Evolutionary conservation across 2,329 filamentous ascomycete species (phyloP).

Genomic region (Colletotrichum lentis): DNA sequence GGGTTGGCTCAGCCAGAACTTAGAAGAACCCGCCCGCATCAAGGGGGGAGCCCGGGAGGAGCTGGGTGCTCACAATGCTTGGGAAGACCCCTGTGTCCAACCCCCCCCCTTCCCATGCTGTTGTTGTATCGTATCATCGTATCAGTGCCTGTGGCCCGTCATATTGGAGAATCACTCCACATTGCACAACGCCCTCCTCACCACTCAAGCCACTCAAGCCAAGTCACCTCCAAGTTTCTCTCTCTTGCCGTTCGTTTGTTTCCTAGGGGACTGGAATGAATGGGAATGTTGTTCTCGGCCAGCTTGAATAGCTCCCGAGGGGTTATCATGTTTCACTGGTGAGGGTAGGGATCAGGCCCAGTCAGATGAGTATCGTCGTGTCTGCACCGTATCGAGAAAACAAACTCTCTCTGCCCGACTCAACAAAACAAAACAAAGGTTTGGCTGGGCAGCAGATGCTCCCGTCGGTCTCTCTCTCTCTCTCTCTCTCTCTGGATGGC

Average conservation of each 20-base stretch:
- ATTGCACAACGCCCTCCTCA: too few relatives aligned
- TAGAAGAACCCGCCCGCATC: too few relatives aligned
- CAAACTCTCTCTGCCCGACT: neutral
- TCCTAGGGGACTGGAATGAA: too few relatives aligned
- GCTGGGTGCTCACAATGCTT: neutral
- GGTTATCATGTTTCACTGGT: neutral
- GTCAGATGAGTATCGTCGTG: neutral
- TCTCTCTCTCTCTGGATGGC: too few relatives aligned
- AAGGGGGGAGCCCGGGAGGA: too few relatives aligned
- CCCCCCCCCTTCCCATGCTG: too few relatives aligned
- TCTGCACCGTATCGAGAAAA: neutral
- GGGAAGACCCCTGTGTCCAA: neutral
- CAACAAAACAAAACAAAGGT: neutral
- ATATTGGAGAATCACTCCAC: slow-evolving; percentile 7
- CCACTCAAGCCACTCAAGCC: too few relatives aligned
- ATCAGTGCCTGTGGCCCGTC: too few relatives aligned
- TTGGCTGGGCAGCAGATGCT: too few relatives aligned
- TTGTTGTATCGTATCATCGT: too few relatives aligned
- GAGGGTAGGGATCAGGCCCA: too few relatives aligned
- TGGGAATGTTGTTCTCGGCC: neutral
- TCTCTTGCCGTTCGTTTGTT: neutral
- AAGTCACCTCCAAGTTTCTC: slow-evolving; percentile 19
- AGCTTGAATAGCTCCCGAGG: neutral
- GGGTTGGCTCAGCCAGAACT: slow-evolving; percentile 13
- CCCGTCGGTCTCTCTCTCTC: too few relatives aligned